Evolutionary conservation across 768 basidiomycete species (phyloP).

Genomic region (Trametes gibbosa): DNA sequence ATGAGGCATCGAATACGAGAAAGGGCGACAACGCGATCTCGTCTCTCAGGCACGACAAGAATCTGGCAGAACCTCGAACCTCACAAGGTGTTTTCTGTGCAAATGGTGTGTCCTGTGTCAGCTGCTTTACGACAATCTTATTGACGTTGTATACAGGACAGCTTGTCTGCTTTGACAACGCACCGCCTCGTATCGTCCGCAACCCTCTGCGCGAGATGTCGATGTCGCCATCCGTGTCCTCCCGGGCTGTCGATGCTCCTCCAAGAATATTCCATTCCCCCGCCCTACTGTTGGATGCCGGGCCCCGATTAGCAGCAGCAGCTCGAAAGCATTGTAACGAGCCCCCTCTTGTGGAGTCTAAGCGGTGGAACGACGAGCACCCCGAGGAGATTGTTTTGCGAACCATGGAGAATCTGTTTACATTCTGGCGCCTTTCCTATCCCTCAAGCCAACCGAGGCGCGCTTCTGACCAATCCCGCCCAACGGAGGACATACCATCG

Average conservation of each 20-base stretch:
- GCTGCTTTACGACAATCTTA: background rate
- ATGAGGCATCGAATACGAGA: slow-evolving; percentile 44
- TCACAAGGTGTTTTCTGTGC: slow-evolving; percentile 89
- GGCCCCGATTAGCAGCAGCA: slow-evolving; percentile 60
- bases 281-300: slow-evolving; percentile 68
- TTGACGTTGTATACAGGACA: slow-evolving; percentile 54
- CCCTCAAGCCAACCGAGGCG: slow-evolving; percentile 26
- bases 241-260: slow-evolving; percentile 25
- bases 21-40: slow-evolving; percentile 50
- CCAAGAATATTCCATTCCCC: slow-evolving; percentile 55
- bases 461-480: slow-evolving; percentile 39
- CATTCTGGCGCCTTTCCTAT: slow-evolving; percentile 24
- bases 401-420: slow-evolving; percentile 75
- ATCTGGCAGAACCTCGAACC: slow-evolving; percentile 78
- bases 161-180: slow-evolving; percentile 82
- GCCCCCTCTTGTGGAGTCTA: slow-evolving; percentile 37
- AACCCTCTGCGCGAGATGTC: slow-evolving; percentile 50
- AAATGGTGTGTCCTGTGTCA: slow-evolving; percentile 53
- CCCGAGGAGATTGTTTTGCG: slow-evolving; percentile 66
- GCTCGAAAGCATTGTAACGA: slow-evolving; percentile 48
- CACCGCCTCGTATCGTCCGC: slow-evolving; percentile 69
- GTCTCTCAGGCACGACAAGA: slow-evolving; percentile 64
- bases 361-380: slow-evolving; percentile 48
- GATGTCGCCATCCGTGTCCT: slow-evolving; percentile 37
- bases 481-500: slow-evolving; percentile 39